Conservation (phyloP, 441 rosid species). For the Populus hybrid region DNA sequence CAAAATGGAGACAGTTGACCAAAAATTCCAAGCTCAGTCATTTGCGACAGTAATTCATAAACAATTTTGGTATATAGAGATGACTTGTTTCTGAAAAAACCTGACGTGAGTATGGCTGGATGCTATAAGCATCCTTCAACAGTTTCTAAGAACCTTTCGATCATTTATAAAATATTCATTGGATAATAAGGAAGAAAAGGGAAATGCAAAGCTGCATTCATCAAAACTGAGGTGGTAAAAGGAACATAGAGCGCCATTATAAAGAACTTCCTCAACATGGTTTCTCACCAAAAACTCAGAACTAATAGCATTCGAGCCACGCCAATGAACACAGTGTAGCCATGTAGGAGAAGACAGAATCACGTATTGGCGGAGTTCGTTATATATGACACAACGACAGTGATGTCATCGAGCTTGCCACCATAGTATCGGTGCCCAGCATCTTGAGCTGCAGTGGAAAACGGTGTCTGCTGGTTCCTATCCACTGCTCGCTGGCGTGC, state of each 20-base stretch:
- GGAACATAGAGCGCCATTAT: too few species aligned
- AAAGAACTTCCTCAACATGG: background rate
- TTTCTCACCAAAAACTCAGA: background rate
- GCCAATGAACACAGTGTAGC: too few species aligned
- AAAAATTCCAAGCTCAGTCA: too few species aligned
- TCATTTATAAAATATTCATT: background rate
- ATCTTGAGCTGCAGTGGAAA: conserved; percentile 82
- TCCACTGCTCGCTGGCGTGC: conserved; percentile 79
- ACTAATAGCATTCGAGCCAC: background rate
- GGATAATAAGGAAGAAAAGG: too few species aligned
- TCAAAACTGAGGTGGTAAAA: background rate
- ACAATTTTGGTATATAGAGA: too few species aligned
- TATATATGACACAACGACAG: conserved; percentile 77
- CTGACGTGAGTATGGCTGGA: too few species aligned
- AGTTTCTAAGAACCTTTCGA: background rate
- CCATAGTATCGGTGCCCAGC: conserved; percentile 85
- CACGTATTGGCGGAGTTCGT: conserved; percentile 25
- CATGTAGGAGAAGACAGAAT: background rate
- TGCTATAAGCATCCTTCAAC: background rate
- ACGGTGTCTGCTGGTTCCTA: conserved; percentile 69
- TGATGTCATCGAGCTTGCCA: conserved; percentile 94
- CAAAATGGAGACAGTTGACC: too few species aligned
- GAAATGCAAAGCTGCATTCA: too few species aligned
- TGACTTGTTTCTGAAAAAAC: too few species aligned
- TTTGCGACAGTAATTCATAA: too few species aligned